Conservation (phyloP, 2,329 filamentous ascomycete species). For the Verticillium nubilum region DNA sequence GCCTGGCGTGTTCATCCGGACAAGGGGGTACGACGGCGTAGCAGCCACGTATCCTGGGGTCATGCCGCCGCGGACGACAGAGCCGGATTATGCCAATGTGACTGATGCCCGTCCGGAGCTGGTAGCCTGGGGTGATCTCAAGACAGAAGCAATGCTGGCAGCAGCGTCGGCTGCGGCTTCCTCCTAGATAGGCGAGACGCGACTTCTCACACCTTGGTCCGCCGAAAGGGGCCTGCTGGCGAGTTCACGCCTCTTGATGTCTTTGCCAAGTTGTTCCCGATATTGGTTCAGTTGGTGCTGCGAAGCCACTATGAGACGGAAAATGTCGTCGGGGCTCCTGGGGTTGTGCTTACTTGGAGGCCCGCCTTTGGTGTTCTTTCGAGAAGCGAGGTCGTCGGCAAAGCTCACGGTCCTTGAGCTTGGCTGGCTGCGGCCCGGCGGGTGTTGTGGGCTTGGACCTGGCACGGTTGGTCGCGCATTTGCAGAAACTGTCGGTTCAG, state of each 20-base stretch:
- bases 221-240: slow-evolving; percentile 27
- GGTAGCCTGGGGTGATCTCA: slow-evolving; percentile 14
- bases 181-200: slow-evolving; percentile 63
- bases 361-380: slow-evolving; percentile 1
- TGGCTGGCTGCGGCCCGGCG: slow-evolving; percentile 5
- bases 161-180: slow-evolving; percentile 36
- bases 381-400: neutral
- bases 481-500: slow-evolving; percentile 17
- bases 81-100: slow-evolving; percentile 66
- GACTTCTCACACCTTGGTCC: slow-evolving; percentile 27
- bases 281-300: slow-evolving; percentile 53
- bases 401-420: slow-evolving; percentile 2
- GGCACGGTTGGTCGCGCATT: slow-evolving; percentile 24
- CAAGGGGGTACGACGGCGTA: slow-evolving; percentile 84
- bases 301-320: slow-evolving; percentile 15
- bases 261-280: slow-evolving; percentile 48
- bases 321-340: slow-evolving; percentile 1
- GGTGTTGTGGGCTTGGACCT: slow-evolving; percentile 7
- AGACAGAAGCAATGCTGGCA: slow-evolving; percentile 17
- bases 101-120: slow-evolving; percentile 32
- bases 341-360: neutral
- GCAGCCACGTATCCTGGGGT: slow-evolving; percentile 50
- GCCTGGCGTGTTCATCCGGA: slow-evolving; percentile 55
- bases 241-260: slow-evolving; percentile 41
- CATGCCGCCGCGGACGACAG: slow-evolving; percentile 59